Base-by-base conservation (phyloP, 208 protist species). In the Leptomonas pyrrhocoris region DNA sequence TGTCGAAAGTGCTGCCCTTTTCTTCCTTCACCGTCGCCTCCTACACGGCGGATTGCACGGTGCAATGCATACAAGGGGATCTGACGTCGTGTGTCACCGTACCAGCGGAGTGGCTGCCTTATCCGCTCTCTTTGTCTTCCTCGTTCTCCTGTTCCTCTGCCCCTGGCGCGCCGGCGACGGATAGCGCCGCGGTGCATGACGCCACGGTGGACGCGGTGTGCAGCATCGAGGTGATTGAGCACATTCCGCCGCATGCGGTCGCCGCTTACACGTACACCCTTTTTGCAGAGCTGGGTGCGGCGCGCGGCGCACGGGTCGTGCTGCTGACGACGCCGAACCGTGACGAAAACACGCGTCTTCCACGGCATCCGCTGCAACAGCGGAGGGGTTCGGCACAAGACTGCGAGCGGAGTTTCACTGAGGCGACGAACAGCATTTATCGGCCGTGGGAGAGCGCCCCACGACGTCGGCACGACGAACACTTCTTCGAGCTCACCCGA, bases 221-320 rank as follows among this genome's bases (percentile, higher is more conserved):
- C 42, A 87, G 78, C 27, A 76, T 89, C n/a, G 86, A 92, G 43
- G 83, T 89, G 13, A 59, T 89, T 16, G 83, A 87, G 68, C 80
- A 89, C 71, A 80, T 89, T 27, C 48, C 74, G 0, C 74, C 78
- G 15, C 67, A 81, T 28, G 58, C 76, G 28, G 78, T 92, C 12
- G 71, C 73, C 3, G 63, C 67, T 7, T 92, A 74, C 72, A 85
- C 83, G 2, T 67, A 92, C 56, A 80, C 68, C 0, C 3, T 92
- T 16, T 88, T 92, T 59, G 64, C 57, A 1, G 62, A 81, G 27
- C 62, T 84, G 12, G 77, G 61, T 5, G 77, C 72, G 16, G 59
- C 40, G 15, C 68, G 61, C 7, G 73, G 71, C 21, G 83, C 75
- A 25, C 60, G 53, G 4, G 25, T 85, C 56, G 66, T 85, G n/a